Evolutionary conservation across 1,284 basidiomycete species (phyloP).

Genomic region (Ganoderma resinaceum): DNA sequence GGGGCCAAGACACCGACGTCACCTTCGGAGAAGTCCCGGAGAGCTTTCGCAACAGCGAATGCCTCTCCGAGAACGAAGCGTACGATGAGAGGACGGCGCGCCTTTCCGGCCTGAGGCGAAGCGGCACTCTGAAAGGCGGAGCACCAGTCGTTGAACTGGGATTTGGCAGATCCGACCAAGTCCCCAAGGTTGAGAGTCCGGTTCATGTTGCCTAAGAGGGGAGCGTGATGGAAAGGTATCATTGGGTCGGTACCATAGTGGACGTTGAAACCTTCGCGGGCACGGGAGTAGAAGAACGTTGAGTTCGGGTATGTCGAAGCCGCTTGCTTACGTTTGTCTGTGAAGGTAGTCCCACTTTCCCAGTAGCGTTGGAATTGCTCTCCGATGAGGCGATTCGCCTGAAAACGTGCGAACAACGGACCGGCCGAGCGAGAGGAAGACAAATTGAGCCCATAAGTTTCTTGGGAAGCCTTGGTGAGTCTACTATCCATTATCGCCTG

Average conservation of each 20-base stretch:
- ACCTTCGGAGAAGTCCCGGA: not conserved
- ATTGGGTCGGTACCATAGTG: slow-evolving; percentile 58
- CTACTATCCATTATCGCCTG: slow-evolving; percentile 25
- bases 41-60: slow-evolving; percentile 16
- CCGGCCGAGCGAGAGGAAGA: not conserved
- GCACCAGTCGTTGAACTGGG: slow-evolving; percentile 48
- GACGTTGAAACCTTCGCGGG: slow-evolving; percentile 49
- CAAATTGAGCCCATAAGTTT: not conserved
- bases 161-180: slow-evolving; percentile 38
- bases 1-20: not conserved
- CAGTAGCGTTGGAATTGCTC: slow-evolving; percentile 45
- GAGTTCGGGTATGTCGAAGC: slow-evolving; percentile 51
- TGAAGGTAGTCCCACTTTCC: slow-evolving; percentile 50
- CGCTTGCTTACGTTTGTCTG: slow-evolving; percentile 34
- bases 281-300: slow-evolving; percentile 52
- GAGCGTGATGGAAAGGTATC: slow-evolving; percentile 53
- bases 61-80: slow-evolving; percentile 11
- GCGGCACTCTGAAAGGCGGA: slow-evolving; percentile 36
- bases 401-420: not conserved
- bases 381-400: not conserved
- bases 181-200: slow-evolving; percentile 27
- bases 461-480: not conserved
- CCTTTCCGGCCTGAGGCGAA: not conserved
- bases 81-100: not conserved
- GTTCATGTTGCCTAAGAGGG: slow-evolving; percentile 40